These are phyloP conservation scores for Rhodotorula sp. DNA, from an alignment of 1,284 basidiomycete species.

Conservation along the genomic window DNA sequence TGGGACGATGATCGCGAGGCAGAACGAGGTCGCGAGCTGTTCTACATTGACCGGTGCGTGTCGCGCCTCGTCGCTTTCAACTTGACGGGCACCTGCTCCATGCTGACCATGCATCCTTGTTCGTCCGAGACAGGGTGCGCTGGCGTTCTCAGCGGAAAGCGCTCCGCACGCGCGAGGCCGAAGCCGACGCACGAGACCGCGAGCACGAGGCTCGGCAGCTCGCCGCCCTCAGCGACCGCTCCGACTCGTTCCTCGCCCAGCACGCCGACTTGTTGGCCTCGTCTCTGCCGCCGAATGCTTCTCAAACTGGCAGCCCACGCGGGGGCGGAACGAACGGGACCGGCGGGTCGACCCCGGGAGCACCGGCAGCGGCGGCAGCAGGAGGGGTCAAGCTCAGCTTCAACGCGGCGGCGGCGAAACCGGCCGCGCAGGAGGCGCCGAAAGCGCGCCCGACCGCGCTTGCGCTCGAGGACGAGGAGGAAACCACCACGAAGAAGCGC, in stretches of 20 bases:
- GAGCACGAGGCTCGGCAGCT: conserved; percentile 44
- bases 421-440: conserved; percentile 18
- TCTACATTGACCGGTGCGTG: conserved; percentile 38
- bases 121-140: conserved; percentile 24
- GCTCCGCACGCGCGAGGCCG: conserved; percentile 43
- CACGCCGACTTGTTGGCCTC: conserved; percentile 45
- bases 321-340: conserved; percentile 4
- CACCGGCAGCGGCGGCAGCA: neutral
- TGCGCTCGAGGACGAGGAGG: conserved; percentile 45
- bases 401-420: conserved; percentile 25
- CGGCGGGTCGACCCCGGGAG: neutral
- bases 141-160: conserved; percentile 45
- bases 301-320: neutral
- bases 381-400: conserved; percentile 35
- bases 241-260: conserved; percentile 46
- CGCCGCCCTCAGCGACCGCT: conserved; percentile 43
- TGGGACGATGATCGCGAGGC: conserved; percentile 40
- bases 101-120: neutral
- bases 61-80: neutral
- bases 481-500: conserved; percentile 45
- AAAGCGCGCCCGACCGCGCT: conserved; percentile 36
- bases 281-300: conserved; percentile 23
- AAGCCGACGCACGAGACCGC: conserved; percentile 46
- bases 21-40: conserved; percentile 34
- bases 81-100: neutral